phyloP scores from a whole-genome alignment of 257 asterid species.

The Rehmannia glutinosa region DNA sequence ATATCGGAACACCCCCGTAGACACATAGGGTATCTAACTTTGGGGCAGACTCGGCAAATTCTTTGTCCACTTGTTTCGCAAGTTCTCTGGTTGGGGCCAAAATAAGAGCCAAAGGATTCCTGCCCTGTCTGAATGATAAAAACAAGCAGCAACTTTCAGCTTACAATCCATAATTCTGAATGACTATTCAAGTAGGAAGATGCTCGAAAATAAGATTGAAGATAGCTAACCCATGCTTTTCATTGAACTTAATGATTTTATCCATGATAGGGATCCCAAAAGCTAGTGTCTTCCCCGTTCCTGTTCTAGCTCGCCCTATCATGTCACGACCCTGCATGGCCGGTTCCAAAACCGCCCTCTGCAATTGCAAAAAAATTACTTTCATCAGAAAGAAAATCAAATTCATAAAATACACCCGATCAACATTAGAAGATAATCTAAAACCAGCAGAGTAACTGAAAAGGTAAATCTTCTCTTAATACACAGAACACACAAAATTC shows the following conservation, averaged over 20 bases:
- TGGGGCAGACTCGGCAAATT: slow-evolving; percentile 74
- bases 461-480: background rate
- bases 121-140: slow-evolving; percentile 56
- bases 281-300: slow-evolving; percentile 92
- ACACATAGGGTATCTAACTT: slow-evolving; percentile 75
- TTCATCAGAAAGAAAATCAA: background rate
- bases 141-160: slow-evolving; percentile 3
- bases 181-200: background rate
- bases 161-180: background rate
- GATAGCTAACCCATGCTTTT: slow-evolving; percentile 64
- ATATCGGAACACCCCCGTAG: slow-evolving; percentile 86
- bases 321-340: slow-evolving; percentile 93
- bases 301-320: slow-evolving; percentile 96
- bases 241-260: slow-evolving; percentile 63
- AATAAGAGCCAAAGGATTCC: slow-evolving; percentile 68
- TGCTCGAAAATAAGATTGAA: background rate
- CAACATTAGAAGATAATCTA: background rate
- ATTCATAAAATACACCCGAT: background rate
- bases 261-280: slow-evolving; percentile 79
- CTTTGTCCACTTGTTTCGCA: slow-evolving; percentile 89
- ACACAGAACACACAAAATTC: background rate
- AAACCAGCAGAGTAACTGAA: background rate
- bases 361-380: slow-evolving; percentile 7
- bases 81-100: slow-evolving; percentile 98
- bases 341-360: slow-evolving; percentile 81